Evolutionary conservation across 1,284 basidiomycete species (phyloP), one percentile per base, ranked within the genome.

Genomic region (Moesziomyces antarcticus): DNA sequence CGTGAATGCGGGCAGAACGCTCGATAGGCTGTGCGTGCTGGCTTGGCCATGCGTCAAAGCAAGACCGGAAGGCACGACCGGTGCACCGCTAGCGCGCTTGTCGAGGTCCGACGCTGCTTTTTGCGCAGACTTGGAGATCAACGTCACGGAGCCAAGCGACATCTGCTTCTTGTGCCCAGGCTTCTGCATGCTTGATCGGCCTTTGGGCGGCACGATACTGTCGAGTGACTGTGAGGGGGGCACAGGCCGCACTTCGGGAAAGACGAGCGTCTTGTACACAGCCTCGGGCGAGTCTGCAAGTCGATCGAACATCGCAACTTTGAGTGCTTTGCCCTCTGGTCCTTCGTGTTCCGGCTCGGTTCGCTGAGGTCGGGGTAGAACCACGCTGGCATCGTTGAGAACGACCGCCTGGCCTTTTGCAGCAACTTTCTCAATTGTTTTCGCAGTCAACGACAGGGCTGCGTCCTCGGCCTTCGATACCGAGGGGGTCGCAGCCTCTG

Each of bases 221-320:
- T 54, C 65, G n/a, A 57, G 48, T n/a, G 65, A 68, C 46, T 61
- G 54, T 20, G 65, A 68, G 14, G 50, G 35, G 7, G 65, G 65
- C 46, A 62, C n/a, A 8, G 44, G 5, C 9, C 25, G 24, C 8
- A 51, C n/a, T 7, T 40, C 37, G 18, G 65, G 65, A 6, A 57
- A 24, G 5, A 51, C 55, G 10, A 68, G 65, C 27, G 65, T 57
- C 48, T 68, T 68, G 55, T 61, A 54, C 6, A 61, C 55, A 11
- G 58, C 58, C 48, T 61, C 65, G n/a, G 65, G 65, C 3, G 65
- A 62, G 35, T 68, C 58, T 25, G 65, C 65, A n/a, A 68, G 65
- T 30, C 47, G 65, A 9, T 56, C 55, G 14, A 61, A 68, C 21
- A 68, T 50, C 10, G 65, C 37, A 6, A 50, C 57, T 24, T 47